phyloP scores from a whole-genome alignment of 805 yeast species.

The Ogataea glucozyma region DNA sequence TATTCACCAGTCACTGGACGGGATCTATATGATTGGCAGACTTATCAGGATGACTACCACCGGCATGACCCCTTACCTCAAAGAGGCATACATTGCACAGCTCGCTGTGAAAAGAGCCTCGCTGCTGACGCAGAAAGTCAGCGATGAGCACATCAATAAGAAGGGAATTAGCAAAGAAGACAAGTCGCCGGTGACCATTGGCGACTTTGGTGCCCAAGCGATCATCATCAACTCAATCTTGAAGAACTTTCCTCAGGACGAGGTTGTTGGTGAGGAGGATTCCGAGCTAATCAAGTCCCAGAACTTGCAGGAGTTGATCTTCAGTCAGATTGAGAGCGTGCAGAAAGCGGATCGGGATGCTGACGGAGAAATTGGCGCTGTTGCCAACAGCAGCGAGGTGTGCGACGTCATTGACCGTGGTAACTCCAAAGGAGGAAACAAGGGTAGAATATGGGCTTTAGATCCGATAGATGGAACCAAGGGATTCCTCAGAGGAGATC shows the following conservation, averaged over 20 bases:
- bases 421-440: constrained; percentile 70
- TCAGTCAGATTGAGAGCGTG: constrained; percentile 56
- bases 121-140: constrained; percentile 63
- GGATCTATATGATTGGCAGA: constrained; percentile 1
- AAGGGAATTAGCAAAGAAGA: constrained; percentile 75
- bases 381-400: constrained; percentile 49
- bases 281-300: constrained; percentile 64
- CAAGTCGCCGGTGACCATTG: constrained; percentile 92
- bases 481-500: constrained; percentile 94
- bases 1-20: too few species aligned
- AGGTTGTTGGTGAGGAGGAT: constrained; percentile 93
- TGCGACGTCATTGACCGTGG: constrained; percentile 76
- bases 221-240: constrained; percentile 81
- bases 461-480: constrained; percentile 99
- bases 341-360: constrained; percentile 45
- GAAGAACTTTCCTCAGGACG: constrained; percentile 78
- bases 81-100: constrained; percentile 78
- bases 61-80: constrained; percentile 42
- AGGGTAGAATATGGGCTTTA: constrained; percentile 91
- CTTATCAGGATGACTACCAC: constrained; percentile 2
- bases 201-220: constrained; percentile 96
- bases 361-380: constrained; percentile 39
- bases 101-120: constrained; percentile 91
- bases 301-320: constrained; percentile 53
- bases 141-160: constrained; percentile 52